Evolutionary conservation across 306 rosid genomes (phyloP).

Genomic region (Begonia peltatifolia): DNA sequence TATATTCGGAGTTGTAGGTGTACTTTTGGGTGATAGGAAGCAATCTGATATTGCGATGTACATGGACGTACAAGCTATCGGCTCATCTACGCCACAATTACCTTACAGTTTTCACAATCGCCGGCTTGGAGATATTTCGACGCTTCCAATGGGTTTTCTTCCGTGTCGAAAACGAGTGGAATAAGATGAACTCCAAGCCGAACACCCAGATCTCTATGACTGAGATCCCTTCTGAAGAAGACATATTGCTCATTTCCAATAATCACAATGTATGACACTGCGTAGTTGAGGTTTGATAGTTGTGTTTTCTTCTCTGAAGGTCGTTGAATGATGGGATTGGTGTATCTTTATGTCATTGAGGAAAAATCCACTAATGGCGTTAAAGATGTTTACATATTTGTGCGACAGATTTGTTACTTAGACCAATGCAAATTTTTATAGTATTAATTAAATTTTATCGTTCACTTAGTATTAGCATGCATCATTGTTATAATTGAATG

Average conservation of each 20-base stretch:
- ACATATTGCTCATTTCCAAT: slow-evolving; percentile 42
- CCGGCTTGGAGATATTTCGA: slow-evolving; percentile 84
- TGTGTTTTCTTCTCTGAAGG: too few relatives aligned
- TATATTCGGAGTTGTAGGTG: slow-evolving; percentile 37
- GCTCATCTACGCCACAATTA: slow-evolving; percentile 98
- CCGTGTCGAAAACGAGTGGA: slow-evolving; percentile 91
- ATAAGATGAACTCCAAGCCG: slow-evolving; percentile 60
- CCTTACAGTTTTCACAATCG: slow-evolving; percentile 64
- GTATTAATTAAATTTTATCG: too few relatives aligned
- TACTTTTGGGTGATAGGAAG: slow-evolving; percentile 89
- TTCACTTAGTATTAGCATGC: too few relatives aligned
- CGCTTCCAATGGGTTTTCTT: slow-evolving; percentile 97
- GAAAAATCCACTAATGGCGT: too few relatives aligned
- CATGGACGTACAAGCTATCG: slow-evolving; percentile 98
- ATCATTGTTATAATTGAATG: too few relatives aligned
- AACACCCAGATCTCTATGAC: slow-evolving; percentile 39
- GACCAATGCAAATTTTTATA: too few relatives aligned
- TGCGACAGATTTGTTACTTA: too few relatives aligned
- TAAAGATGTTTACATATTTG: too few relatives aligned
- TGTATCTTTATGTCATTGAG: too few relatives aligned
- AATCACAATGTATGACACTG: slow-evolving; percentile 33
- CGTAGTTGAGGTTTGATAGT: not conserved
- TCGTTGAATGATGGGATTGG: too few relatives aligned
- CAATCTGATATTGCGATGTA: slow-evolving; percentile 83
- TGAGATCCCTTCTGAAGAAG: slow-evolving; percentile 56